Base-by-base conservation (phyloP, 805 yeast species). In the Wickerhamiella sorbophila region DNA sequence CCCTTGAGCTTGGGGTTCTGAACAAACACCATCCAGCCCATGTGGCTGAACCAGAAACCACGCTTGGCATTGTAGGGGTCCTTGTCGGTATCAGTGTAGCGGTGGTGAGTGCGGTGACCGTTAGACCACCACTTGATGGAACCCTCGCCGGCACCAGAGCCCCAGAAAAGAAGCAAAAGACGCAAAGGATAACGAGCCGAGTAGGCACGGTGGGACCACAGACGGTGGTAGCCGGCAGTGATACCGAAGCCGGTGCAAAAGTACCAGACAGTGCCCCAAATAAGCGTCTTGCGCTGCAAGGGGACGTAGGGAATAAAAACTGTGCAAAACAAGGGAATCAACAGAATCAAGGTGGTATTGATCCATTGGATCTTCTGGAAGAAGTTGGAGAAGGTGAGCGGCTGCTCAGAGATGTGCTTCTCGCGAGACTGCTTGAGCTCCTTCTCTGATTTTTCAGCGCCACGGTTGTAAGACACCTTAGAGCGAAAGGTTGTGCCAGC, bases 81-180 rank as follows among this genome's bases (percentile, higher is more conserved):
- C 52, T 72, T 70, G 46, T 83, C 94, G 0, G 93, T 79, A 56
- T 87, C 95, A 34, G 91, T 78, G 59, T 72, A 82, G 44, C 88
- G 74, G 61, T 87, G 96, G 63, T 87, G 96, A 3, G 91, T 86
- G 45, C 94, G 67, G 64, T 87, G 97, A 36, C 82, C 69, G 14
- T 78, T 67, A 18, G 82, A 78, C 94, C 94, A 85, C 72, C 79
- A 71, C 53, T 77, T 69, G 10, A 77, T 74, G 2, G 83, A 70
- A 4, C 94, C 94, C 41, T 84, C 64, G 2, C 86, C 94, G 5
- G 78, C 74, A 49, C 83, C 79, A 15, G 79, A 63, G 4, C 88
- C 87, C 35, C 75, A 65, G 0, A 76, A 53, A n/a, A 77, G 71
- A 44, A 79, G 70, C 22, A 67, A 52, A 29, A 68, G 45, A 43